These are phyloP conservation scores for Lepidium aucheri DNA, from an alignment of 345 rosid species.

Conservation along the genomic window DNA sequence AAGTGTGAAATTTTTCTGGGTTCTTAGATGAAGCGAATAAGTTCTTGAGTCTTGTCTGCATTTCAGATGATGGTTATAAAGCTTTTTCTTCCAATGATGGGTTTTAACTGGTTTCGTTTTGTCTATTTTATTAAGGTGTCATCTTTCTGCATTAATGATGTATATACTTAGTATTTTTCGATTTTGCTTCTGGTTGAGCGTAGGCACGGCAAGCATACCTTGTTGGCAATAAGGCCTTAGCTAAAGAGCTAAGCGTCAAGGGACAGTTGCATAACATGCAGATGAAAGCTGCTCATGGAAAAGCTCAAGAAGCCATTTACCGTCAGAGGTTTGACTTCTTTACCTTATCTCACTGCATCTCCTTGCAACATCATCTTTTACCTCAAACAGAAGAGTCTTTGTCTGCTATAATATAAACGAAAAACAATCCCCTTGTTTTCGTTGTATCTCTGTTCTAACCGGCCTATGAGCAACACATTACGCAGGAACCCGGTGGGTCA, in stretches of 20 bases:
- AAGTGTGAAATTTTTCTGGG: not conserved
- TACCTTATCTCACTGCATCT: not conserved
- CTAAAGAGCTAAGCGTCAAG: conserved; percentile 87
- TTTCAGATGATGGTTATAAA: not conserved
- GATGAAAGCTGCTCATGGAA: conserved; percentile 96
- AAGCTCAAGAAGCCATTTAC: conserved; percentile 91
- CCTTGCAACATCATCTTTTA: not conserved
- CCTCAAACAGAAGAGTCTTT: not conserved
- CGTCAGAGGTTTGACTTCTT: conserved; percentile 70
- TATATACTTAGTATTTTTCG: not conserved
- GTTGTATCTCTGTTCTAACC: conserved; percentile 12
- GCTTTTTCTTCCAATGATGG: not conserved
- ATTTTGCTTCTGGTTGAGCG: conserved; percentile 8
- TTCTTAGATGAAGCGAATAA: not conserved
- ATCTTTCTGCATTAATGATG: not conserved
- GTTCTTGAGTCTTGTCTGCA: not conserved
- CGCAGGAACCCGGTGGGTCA: conserved; percentile 68
- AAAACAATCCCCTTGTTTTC: not conserved
- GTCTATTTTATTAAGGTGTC: not conserved
- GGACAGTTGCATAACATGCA: conserved; percentile 88
- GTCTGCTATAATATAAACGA: not conserved
- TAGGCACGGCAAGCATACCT: conserved; percentile 91
- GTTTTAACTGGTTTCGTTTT: not conserved
- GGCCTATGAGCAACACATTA: not conserved
- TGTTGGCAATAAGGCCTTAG: conserved; percentile 84